Conservation (phyloP, 495 filamentous ascomycete species). For the Schizothecium vesticola region DNA sequence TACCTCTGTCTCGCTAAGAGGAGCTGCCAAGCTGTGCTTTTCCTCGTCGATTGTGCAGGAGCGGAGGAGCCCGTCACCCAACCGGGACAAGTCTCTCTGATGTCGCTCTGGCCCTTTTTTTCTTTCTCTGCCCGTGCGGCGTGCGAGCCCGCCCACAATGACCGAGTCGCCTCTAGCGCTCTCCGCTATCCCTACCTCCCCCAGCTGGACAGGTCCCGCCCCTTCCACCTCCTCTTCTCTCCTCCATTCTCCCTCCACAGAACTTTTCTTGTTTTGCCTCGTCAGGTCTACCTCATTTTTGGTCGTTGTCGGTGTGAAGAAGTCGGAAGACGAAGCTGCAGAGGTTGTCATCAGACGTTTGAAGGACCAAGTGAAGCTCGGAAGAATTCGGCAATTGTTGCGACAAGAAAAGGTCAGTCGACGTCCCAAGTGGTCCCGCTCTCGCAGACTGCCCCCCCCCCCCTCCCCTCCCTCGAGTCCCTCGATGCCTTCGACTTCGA, state of each 20-base stretch:
- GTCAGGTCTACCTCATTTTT: slow-evolving; percentile 15
- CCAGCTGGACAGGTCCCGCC: slow-evolving; percentile 26
- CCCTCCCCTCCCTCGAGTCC: not conserved
- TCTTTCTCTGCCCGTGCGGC: slow-evolving; percentile 3
- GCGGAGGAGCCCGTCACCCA: not conserved
- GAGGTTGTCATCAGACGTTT: slow-evolving; percentile 14
- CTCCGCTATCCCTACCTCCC: slow-evolving; percentile 25
- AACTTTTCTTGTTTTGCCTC: slow-evolving; percentile 17
- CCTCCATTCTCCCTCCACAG: slow-evolving; percentile 17
- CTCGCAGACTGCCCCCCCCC: not conserved
- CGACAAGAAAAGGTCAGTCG: slow-evolving; percentile 20
- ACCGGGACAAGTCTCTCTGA: slow-evolving; percentile 12
- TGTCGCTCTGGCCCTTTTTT: slow-evolving; percentile 14
- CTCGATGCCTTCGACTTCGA: not conserved
- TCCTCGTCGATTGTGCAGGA: not conserved
- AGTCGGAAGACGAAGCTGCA: slow-evolving; percentile 23
- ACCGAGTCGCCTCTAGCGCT: slow-evolving; percentile 4
- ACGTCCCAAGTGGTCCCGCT: not conserved
- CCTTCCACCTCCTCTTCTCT: slow-evolving; percentile 24
- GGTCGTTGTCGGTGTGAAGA: slow-evolving; percentile 33
- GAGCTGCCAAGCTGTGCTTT: slow-evolving; percentile 8
- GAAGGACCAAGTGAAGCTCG: slow-evolving; percentile 3
- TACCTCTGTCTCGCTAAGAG: slow-evolving; percentile 12
- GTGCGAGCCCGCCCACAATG: slow-evolving; percentile 5
- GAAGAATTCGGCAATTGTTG: slow-evolving; percentile 3